Conservation (phyloP, 352 stramenopile genomes). For the Phytopythium ostracodes region DNA sequence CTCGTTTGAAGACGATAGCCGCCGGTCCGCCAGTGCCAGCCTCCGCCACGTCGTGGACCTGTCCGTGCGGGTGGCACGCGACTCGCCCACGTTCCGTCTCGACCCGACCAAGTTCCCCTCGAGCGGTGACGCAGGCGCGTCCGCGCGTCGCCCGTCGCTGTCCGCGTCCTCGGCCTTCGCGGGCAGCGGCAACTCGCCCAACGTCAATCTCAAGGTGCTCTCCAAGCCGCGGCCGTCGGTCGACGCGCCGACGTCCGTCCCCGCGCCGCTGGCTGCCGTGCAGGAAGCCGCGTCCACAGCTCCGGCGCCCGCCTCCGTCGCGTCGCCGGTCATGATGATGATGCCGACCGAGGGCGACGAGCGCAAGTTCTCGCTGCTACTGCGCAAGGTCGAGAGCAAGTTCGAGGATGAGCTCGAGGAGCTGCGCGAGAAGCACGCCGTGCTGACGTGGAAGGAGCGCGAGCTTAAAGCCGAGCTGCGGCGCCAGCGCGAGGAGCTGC, state of each 20-base stretch:
- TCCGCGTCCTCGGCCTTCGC: constrained; percentile 8
- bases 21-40: constrained; percentile 29
- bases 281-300: neutral
- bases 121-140: neutral
- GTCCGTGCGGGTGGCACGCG: constrained; percentile 40
- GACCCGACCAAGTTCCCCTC: constrained; percentile 11
- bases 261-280: neutral
- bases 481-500: constrained; percentile 50
- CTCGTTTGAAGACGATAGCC: constrained; percentile 76
- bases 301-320: neutral
- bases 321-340: constrained; percentile 1
- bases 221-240: constrained; percentile 21
- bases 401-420: constrained; percentile 75
- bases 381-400: constrained; percentile 76
- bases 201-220: constrained; percentile 42
- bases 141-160: neutral
- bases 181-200: constrained; percentile 26
- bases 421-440: constrained; percentile 62
- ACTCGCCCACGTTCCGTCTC: constrained; percentile 28
- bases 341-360: constrained; percentile 26
- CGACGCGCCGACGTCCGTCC: neutral
- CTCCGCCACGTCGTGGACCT: constrained; percentile 44
- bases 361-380: constrained; percentile 60
- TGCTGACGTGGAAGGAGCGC: constrained; percentile 63
- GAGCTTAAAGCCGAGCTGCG: constrained; percentile 71